Base-by-base conservation (phyloP, 2,329 filamentous ascomycete species). In the Fusarium denticulatum region DNA sequence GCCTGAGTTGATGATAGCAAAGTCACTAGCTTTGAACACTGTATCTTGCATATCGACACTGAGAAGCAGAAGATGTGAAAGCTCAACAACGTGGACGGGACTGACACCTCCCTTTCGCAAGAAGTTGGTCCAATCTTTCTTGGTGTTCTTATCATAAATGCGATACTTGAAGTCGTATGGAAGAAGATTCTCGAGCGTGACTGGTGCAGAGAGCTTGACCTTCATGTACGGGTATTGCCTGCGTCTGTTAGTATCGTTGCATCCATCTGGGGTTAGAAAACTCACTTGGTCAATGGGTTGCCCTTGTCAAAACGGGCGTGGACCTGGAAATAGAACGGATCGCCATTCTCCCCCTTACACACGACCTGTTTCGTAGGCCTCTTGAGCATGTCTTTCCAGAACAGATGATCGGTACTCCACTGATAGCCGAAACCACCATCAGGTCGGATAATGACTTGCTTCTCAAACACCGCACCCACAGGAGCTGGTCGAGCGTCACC, bases 151-250 rank as follows among this genome's bases (percentile, higher is more conserved):
- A 85, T 99, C 96, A 79, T 98, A 99, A 62, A 99, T 98, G 62
- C 96, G 91, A 82, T 99, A 99, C 83, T 99, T 98, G 90, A 99
- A 99, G 82, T 99, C 96, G 80, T 96, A 98, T 0, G 96, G 96
- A 42, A 99, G 85, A 47, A 99, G 85, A 75, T 99, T 99, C 81
- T 99, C 96, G 9, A 99, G 88, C 56, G 97, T 96, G 20, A 99
- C 90, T 0, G 97, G 96, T 1, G 96, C 96, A 30, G 94, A 97
- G 6, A 99, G 88, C 75, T 95, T 94, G 73, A 99, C 88, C 67
- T 91, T 92, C 96, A 99, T 98, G 81, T 96, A 96, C 0, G 96
- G 96, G 80, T 99, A 99, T 69, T 92, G 89, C 64, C 91, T 93
- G 66, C 1, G 22, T n/a, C 24, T 0, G 32, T 80, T 68, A 79